Percentiles rank a stretch among this genome's conserved stretches.
phyloP scores from a whole-genome alignment of 225 moss, liverwort and hornwort species.

The Physcomitrellopsis africana region DNA sequence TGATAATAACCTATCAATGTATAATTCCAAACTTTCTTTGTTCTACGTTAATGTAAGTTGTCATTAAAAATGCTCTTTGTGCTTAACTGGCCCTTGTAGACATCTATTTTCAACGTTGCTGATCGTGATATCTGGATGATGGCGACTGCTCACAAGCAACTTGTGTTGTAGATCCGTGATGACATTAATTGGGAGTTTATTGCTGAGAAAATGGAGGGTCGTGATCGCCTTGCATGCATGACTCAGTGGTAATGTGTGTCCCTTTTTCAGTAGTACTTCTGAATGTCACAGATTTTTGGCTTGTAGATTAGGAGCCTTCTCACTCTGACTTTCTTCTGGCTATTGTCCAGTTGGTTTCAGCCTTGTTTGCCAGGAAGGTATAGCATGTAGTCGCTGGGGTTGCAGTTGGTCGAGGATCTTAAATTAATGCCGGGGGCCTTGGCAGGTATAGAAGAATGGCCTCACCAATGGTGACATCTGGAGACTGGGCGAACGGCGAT shows the following conservation, averaged over 20 bases:
- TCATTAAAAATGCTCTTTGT: conserved; percentile 11
- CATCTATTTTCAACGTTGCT: conserved; percentile 13
- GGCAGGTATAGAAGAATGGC: conserved; percentile 54
- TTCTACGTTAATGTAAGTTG: no score
- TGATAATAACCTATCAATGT: no score
- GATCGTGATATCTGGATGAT: conserved; percentile 11
- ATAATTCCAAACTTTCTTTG: no score
- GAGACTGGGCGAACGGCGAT: conserved; percentile 63
- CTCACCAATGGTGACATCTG: conserved; percentile 56
- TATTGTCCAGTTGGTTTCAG: neutral
- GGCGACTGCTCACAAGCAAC: conserved; percentile 14
- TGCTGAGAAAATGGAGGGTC: conserved; percentile 51
- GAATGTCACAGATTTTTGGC: neutral
- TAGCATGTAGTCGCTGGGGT: neutral
- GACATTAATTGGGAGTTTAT: conserved; percentile 58
- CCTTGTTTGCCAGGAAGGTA: conserved; percentile 8
- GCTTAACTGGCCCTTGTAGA: conserved; percentile 7
- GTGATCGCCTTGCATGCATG: conserved; percentile 40
- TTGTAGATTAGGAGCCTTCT: conserved; percentile 8
- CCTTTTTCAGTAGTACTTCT: conserved; percentile 19
- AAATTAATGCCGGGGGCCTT: conserved; percentile 22
- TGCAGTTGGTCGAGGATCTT: conserved; percentile 13
- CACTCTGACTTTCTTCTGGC: neutral
- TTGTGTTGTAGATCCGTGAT: conserved; percentile 48
- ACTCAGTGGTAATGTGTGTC: conserved; percentile 36